Base-by-base conservation (phyloP, 2,329 filamentous ascomycete genomes). In the Cryphonectria nitschkei region DNA sequence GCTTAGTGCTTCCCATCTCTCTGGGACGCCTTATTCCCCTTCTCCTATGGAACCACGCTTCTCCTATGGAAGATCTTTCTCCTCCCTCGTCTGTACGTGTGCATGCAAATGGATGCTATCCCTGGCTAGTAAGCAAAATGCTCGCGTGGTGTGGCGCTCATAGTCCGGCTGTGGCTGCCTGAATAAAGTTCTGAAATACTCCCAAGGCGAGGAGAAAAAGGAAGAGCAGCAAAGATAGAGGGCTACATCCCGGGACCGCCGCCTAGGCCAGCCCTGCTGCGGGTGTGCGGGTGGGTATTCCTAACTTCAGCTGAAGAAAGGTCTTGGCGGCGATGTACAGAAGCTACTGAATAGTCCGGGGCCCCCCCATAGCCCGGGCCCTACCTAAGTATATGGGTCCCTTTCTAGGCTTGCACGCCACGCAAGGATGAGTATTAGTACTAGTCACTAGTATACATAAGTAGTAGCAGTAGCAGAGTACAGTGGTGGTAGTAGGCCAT, bases 241-340 rank as follows among this genome's bases (percentile, higher is more conserved):
- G 34, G 34, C 34, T 11, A 56, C 3, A 56, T 56, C 52, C 22
- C 9, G 52, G 52, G 26, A 26, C n/a, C n/a, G 52, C 52, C 52
- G n/a, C 52, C 52, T 26, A 56, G 52, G 52, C 52, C 52, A 56
- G 52, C 52, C 52, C 52, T 50, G 46, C 26, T 50, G 46, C 22
- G 6, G 22, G 22, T 50, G 22, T 6, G 46, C n/a, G 46, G 46
- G 46, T 50, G 46, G 46, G 22, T 50, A 50, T 50, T 16, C 13
- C 19, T 22, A 9, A 50, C n/a, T 56, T 29, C 52, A 56, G 52
- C n/a, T 56, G 52, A 16, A n/a, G 52, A 16, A n/a, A n/a, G 46
- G 43, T 50, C 46, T 50, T n/a, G 46, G 46, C 46, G 46, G 46
- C 22, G 46, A 22, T 22, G 46, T n/a, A 50, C 19, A 50, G 19